Evolutionary conservation across 768 basidiomycete species (phyloP), one percentile per base, ranked within the genome.

Genomic region (Tricholomella constricta): DNA sequence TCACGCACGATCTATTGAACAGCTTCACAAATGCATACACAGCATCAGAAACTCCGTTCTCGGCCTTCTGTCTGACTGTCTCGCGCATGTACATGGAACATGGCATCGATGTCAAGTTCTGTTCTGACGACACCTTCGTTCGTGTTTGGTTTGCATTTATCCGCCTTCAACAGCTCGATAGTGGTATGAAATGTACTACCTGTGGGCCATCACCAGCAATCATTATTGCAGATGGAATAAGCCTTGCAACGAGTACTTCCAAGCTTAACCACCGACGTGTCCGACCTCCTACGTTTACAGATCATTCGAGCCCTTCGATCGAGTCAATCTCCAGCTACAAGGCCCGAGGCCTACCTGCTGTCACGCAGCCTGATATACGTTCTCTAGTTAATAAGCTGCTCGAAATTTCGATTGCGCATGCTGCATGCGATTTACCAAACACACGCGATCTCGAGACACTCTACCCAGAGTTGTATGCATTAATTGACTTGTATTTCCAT

Each of bases 21-120:
- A 67, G 69, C 32, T 75, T 71, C 41, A 72, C 69, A 1, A 61
- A 54, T 23, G 53, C 56, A 0, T 73, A 55, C 45, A 70, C 67
- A 14, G 48, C 65, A 9, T 73, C 73, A 1, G 70, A 75, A 55
- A 72, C 65, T 0, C 72, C 71, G 1, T 73, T 75, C 51, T 29
- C 29, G 6, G 29, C 29, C 29, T 29, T 29, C 29, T 29, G 29
- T 11, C 11, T 29, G 50, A 46, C 55, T 4, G 45, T 68, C 25
- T 48, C 55, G 9, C 57, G 62, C 2, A 42, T 64, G n/a, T 72
- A 70, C 49, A 11, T 31, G 14, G 51, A 45, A 4, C 35, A 55
- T 20, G 25, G 34, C 9, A 57, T 60, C 0, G 27, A 40, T 0
- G 15, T 27, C 2, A 48, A 47, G 1, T 73, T 73, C 58, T 56